Percentiles rank a stretch among this genome's conserved stretches.
phyloP scores from a whole-genome alignment of 2,329 filamentous ascomycete species.

The Apiospora marii region DNA sequence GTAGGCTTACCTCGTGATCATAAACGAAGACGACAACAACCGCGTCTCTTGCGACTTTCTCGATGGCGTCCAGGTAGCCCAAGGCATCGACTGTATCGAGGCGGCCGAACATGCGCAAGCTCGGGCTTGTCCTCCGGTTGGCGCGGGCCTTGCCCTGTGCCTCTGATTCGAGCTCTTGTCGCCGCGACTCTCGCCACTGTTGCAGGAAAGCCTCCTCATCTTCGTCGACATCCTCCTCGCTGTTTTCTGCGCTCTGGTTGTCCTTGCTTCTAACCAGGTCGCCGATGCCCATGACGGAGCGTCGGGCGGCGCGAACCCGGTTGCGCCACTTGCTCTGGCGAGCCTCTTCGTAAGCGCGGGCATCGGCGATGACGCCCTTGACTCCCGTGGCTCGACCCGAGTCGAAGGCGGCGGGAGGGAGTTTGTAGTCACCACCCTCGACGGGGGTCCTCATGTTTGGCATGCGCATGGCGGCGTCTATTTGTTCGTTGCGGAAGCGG shows the following conservation, averaged over 20 bases:
- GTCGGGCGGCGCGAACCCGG: conserved; percentile 59
- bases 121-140: conserved; percentile 77
- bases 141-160: conserved; percentile 62
- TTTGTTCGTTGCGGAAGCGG: conserved; percentile 58
- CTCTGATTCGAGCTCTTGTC: conserved; percentile 77
- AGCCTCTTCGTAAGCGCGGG: conserved; percentile 77
- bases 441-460: conserved; percentile 56
- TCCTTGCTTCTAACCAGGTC: conserved; percentile 40
- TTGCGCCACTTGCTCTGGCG: conserved; percentile 63
- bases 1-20: conserved; percentile 77
- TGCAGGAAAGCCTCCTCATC: conserved; percentile 84
- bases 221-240: conserved; percentile 54
- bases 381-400: conserved; percentile 78
- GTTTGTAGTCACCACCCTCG: conserved; percentile 59
- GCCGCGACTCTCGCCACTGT: conserved; percentile 82
- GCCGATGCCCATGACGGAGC: conserved; percentile 62
- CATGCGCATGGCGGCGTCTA: conserved; percentile 72
- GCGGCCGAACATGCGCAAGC: conserved; percentile 78
- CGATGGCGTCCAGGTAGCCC: conserved; percentile 95
- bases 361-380: conserved; percentile 88
- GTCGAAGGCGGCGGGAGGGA: conserved; percentile 70
- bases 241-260: conserved; percentile 47
- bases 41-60: conserved; percentile 83
- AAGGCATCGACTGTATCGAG: conserved; percentile 86
- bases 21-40: conserved; percentile 94